Evolutionary conservation across 768 basidiomycete species (phyloP), one percentile per base, ranked within the genome.

Genomic region (Serendipita vermifera): DNA sequence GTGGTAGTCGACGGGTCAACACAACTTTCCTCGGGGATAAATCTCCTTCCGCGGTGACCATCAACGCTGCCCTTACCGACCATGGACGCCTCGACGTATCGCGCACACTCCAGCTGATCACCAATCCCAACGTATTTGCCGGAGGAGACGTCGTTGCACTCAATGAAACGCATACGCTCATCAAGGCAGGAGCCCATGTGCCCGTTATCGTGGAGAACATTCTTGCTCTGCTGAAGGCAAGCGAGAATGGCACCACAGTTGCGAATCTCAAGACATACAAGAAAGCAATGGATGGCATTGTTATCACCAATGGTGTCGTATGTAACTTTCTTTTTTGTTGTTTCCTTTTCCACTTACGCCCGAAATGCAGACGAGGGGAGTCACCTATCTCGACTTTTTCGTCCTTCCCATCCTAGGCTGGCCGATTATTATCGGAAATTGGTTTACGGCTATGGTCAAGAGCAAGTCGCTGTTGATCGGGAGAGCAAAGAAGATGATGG

Each of bases 141-240:
- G 72, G 68, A 2, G 84, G 84, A 1, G 84, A 87, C 62, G 72
- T 81, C 58, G 75, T 80, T 58, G 78, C 81, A 35, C 79, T 76
- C 71, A 56, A 67, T 1, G 84, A 84, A 65, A 77, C 83, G 65
- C 84, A 83, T 61, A 81, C 77, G 62, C 67, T 67, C 0, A 71
- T 67, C 14, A 83, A 85, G 64, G 70, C 69, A 0, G 22, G 41
- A 1, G 62, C 61, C 4, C 84, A 85, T 59, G 66, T 63, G 3
- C 38, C 62, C 2, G 58, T 83, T 33, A 69, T 79, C 35, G 70
- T 68, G 2, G 66, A 70, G 27, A 85, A 86, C 57, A 64, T 82
- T 13, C 32, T 78, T 0, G 65, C 66, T 27, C 63, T 76, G 54
- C 17, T 53, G 7, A 6, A 33, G 11, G n/a, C n/a, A n/a, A n/a